These are phyloP conservation scores for Austroboletus rostrupii DNA, from an alignment of 1,284 basidiomycete genomes.

Conservation along the genomic window DNA sequence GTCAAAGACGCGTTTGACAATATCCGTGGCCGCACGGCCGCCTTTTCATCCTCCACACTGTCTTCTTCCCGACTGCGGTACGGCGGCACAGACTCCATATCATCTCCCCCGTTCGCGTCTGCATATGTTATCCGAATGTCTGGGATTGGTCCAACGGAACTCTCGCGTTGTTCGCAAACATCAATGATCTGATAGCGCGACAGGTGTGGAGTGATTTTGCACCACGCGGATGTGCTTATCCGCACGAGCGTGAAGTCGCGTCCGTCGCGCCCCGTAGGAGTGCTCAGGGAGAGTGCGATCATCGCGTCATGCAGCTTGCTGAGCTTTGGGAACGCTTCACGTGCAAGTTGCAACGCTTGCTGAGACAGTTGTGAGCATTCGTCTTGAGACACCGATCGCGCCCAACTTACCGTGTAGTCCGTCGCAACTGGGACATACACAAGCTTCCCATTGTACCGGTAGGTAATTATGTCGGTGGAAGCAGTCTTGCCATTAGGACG, in stretches of 20 bases:
- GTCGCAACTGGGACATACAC: conserved; percentile 51
- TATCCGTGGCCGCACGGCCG: conserved; percentile 1
- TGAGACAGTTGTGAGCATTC: conserved; percentile 19
- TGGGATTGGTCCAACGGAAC: conserved; percentile 5
- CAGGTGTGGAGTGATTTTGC: conserved; percentile 40
- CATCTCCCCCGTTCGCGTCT: conserved; percentile 8
- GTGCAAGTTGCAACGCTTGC: conserved; percentile 53
- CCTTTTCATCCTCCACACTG: conserved; percentile 15
- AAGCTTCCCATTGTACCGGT: conserved; percentile 41
- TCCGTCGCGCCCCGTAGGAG: conserved; percentile 22
- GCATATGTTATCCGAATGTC: conserved; percentile 21
- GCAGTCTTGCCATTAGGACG: not conserved
- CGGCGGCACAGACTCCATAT: conserved; percentile 16
- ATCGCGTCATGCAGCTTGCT: conserved; percentile 34
- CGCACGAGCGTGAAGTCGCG: conserved; percentile 37
- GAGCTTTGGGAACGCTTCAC: conserved; percentile 44
- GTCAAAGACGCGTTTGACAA: not conserved
- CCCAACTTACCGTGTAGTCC: conserved; percentile 43
- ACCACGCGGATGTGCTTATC: conserved; percentile 58
- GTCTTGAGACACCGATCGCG: not conserved
- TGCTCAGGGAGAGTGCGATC: conserved; percentile 45
- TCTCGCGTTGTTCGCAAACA: conserved; percentile 24
- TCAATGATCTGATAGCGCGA: conserved; percentile 54
- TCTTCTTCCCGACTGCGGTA: conserved; percentile 2
- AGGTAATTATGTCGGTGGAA: conserved; percentile 47